Evolutionary conservation across 352 stramenopile genomes (phyloP).

Genomic region (Peronosclerospora sorghi): DNA sequence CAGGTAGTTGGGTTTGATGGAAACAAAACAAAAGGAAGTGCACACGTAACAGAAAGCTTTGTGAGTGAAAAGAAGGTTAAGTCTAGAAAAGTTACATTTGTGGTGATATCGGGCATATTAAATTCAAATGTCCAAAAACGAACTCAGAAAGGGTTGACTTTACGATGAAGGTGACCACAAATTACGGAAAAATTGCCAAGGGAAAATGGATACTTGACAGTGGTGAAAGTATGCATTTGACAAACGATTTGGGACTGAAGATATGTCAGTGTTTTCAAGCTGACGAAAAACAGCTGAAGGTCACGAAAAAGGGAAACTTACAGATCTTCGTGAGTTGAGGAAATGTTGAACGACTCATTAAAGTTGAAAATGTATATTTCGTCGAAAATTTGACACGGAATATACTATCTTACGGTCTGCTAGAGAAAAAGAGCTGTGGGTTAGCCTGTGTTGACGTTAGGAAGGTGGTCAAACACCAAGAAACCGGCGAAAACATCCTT

Average conservation of each 20-base stretch:
- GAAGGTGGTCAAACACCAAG: too few relatives aligned
- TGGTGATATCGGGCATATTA: too few relatives aligned
- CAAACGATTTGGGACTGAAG: not conserved
- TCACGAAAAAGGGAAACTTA: not conserved
- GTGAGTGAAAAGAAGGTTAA: too few relatives aligned
- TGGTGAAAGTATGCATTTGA: constrained; percentile 1
- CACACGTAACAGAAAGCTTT: not conserved
- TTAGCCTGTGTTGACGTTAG: not conserved
- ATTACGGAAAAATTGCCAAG: not conserved
- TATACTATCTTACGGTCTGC: not conserved
- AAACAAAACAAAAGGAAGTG: not conserved
- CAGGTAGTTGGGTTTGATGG: not conserved
- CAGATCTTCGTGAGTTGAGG: too few relatives aligned
- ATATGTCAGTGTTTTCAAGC: not conserved
- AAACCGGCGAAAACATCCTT: not conserved
- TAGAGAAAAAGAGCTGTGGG: not conserved
- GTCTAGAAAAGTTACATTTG: too few relatives aligned
- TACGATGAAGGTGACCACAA: not conserved
- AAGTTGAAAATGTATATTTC: not conserved
- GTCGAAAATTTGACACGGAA: not conserved
- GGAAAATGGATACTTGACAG: constrained; percentile 3
- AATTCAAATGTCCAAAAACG: too few relatives aligned
- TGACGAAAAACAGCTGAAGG: not conserved
- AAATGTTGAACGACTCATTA: not conserved
- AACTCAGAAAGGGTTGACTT: not conserved